Conservation (phyloP, 1,284 basidiomycete species). For the Singerocomus rubriflavus region DNA sequence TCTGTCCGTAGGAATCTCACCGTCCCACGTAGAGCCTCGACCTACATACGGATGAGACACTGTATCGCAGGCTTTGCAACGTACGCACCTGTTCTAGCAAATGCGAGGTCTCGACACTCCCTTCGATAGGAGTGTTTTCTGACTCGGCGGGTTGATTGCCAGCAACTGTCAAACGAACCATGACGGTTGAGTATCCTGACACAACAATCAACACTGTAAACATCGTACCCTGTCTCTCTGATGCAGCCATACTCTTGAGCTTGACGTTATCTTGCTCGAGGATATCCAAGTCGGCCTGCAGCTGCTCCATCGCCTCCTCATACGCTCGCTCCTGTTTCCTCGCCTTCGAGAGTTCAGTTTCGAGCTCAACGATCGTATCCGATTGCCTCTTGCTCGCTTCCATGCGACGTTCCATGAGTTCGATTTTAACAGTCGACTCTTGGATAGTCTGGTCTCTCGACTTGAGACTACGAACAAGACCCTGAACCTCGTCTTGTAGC, state of each 20-base stretch:
- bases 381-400: conserved; percentile 88
- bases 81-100: conserved; percentile 74
- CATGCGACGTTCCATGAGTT: conserved; percentile 90
- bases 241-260: conserved; percentile 65
- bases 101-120: conserved; percentile 80
- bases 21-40: conserved; percentile 87
- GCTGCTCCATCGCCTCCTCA: conserved; percentile 89
- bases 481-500: conserved; percentile 86
- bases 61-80: neutral
- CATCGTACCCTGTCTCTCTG: conserved; percentile 63
- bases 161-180: conserved; percentile 32
- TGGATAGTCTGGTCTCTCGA: conserved; percentile 87
- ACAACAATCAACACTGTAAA: neutral
- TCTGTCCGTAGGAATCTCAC: conserved; percentile 88
- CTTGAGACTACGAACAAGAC: conserved; percentile 80
- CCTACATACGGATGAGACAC: conserved; percentile 42
- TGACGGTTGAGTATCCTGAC: neutral
- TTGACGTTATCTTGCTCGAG: conserved; percentile 86
- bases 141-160: conserved; percentile 54
- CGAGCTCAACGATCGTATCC: conserved; percentile 80
- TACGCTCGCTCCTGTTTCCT: conserved; percentile 86
- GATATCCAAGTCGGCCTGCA: conserved; percentile 85
- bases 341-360: conserved; percentile 75
- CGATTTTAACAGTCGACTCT: conserved; percentile 89
- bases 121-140: conserved; percentile 66